Base-by-base conservation (phyloP, 129 eudicot species). In the Cynara cardunculus region DNA sequence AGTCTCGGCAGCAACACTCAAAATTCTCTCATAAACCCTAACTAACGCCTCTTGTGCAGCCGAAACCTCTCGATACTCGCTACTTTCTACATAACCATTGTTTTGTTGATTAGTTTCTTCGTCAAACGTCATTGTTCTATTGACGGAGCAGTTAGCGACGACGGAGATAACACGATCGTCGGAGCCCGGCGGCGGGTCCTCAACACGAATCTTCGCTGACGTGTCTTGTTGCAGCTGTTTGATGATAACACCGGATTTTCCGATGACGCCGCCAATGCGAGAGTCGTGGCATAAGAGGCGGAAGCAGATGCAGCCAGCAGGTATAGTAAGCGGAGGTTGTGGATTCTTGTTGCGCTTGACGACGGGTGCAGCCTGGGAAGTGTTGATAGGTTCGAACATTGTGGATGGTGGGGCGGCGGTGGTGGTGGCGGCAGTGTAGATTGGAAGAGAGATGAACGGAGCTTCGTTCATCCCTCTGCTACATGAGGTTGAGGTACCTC, bases 1-100 rank as follows among this genome's bases (percentile, higher is more conserved):
- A 25, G 35, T 74, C 35, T 89, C 96, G 74, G 90, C 92, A 28
- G 94, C 86, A 44, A 91, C 93, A 62, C 81, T 87, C n/a, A 89
- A 71, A 65, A 93, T 78, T 83, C 90, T 88, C 92, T 93, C 98
- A 73, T 85, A 93, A 81, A 93, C 97, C 89, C 88, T 91, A 62
- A 93, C 69, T 30, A 89, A 76, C 64, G 93, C 97, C 69, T 89
- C 94, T 67, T 93, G 96, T 26, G 89, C 98, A 14, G 86, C 88
- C 22, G 96, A 91, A 25, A 89, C 94, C 82, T 89, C 82, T 16
- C 27, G 18, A 44, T 79, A 85, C 37, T 71, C 86, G 3, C n/a
- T 19, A 41, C 44, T 81, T 11, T 53, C 77, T 9, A 11, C 82
- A 22, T 13, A 25, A 4, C 1, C 66, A 28, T 21, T 14, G 16